These are phyloP conservation scores for Basidiobolus meristosporus DNA, from an alignment of 371 early-diverging fungal genomes.

Conservation along the genomic window DNA sequence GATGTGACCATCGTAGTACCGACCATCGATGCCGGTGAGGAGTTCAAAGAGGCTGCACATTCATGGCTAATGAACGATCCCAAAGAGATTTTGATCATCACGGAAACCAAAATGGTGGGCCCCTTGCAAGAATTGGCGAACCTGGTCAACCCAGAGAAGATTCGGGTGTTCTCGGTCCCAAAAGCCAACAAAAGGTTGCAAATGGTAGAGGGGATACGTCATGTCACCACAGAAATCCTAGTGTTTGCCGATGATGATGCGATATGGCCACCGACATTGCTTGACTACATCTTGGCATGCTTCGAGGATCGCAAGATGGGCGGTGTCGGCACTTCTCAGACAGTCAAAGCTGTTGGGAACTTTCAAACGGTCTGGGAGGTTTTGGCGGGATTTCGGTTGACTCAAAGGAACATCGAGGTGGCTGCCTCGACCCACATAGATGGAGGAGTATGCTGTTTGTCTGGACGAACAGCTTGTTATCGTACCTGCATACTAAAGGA, in stretches of 20 bases:
- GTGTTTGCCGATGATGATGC: slow-evolving; percentile 60
- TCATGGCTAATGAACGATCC: slow-evolving; percentile 51
- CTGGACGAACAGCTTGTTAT: slow-evolving; percentile 56
- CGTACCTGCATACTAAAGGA: slow-evolving; percentile 50
- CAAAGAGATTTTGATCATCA: slow-evolving; percentile 35
- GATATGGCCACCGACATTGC: slow-evolving; percentile 37
- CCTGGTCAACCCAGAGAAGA: slow-evolving; percentile 18
- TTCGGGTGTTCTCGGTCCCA: slow-evolving; percentile 25
- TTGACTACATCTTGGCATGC: slow-evolving; percentile 45
- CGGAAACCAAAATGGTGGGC: slow-evolving; percentile 25
- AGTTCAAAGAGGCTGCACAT: slow-evolving; percentile 38
- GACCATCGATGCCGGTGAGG: slow-evolving; percentile 58
- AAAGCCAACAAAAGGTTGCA: slow-evolving; percentile 45
- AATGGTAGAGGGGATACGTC: slow-evolving; percentile 49
- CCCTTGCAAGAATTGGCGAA: slow-evolving; percentile 22
- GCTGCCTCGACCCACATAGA: slow-evolving; percentile 58
- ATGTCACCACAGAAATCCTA: slow-evolving; percentile 36
- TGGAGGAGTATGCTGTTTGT: slow-evolving; percentile 55
- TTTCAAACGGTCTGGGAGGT: slow-evolving; percentile 51
- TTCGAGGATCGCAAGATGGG: slow-evolving; percentile 56
- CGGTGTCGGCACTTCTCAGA: slow-evolving; percentile 53
- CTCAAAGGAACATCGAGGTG: slow-evolving; percentile 54
- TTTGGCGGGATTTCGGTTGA: slow-evolving; percentile 44
- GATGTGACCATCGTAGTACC: slow-evolving; percentile 59
- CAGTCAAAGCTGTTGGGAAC: slow-evolving; percentile 29